Evolutionary conservation across 2,329 filamentous ascomycete species (phyloP).

Genomic region (Fonsecaea multimorphosa): DNA sequence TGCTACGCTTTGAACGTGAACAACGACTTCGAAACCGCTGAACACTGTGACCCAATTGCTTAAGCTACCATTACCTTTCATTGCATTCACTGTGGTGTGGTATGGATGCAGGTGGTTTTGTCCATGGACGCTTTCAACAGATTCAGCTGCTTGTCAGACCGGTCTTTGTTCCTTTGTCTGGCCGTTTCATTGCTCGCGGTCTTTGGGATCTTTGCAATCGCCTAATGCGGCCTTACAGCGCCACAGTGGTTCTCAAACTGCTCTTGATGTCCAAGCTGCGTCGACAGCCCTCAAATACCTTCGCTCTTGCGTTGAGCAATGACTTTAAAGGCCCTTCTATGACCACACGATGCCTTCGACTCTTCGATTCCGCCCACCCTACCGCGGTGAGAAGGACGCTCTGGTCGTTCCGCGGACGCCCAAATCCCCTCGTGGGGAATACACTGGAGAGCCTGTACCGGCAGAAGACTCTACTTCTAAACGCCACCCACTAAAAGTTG

Average conservation of each 20-base stretch:
- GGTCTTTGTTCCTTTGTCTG: constrained; percentile 1
- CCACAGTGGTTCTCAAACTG: background rate
- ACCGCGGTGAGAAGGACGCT: constrained; percentile 8
- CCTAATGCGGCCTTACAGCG: background rate
- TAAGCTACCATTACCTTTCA: too few species aligned
- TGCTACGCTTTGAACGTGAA: too few species aligned
- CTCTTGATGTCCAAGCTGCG: background rate
- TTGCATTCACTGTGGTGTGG: background rate
- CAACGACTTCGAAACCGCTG: too few species aligned
- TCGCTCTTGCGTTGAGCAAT: background rate
- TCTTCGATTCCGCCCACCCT: constrained; percentile 15
- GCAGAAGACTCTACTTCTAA: background rate
- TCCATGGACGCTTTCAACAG: background rate
- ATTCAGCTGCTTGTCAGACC: background rate
- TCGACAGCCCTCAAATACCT: background rate
- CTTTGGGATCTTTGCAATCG: background rate
- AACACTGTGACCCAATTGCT: too few species aligned
- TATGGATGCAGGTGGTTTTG: background rate
- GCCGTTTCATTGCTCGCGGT: background rate
- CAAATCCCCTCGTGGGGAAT: constrained; percentile 20
- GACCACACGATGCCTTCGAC: constrained; percentile 10
- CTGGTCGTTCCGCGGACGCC: constrained; percentile 14
- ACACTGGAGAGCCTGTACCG: constrained; percentile 13
- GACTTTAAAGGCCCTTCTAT: background rate
- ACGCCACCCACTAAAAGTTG: background rate